Evolutionary conservation across 768 basidiomycete species (phyloP), one percentile per base, ranked within the genome.

Genomic region (Termitomyces sp.): DNA sequence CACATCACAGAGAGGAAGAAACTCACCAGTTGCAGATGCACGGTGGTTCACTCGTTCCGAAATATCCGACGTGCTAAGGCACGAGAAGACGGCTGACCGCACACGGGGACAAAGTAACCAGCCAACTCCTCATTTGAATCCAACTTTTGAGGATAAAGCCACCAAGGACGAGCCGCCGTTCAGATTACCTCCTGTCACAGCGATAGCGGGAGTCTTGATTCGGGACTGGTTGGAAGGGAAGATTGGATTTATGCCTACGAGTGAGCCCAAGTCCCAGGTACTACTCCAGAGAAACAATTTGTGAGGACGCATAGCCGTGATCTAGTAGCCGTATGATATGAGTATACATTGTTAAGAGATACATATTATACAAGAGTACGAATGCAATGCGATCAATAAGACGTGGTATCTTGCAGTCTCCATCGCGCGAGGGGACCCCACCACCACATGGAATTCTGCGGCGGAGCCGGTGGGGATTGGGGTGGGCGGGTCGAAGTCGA

Each of bases 191-290:
- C 87, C 91, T 7, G 67, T 69, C 2, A 88, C 83, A 26, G 89
- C 92, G 8, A 88, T 95, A 57, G 93, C 89, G 0, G 94, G 94
- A n/a, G 84, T 90, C 33, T 71, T 96, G 67, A 89, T 96, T 65
- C 76, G 82, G 51, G 83, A 93, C 56, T 95, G 94, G 94, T 88
- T 79, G 5, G 82, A 86, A 43, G 79, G 83, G 35, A 85, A 77
- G 68, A 77, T 83, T 43, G 66, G 69, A 32, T 79, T 79, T 60
- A 61, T 70, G 1, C 55, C 54, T 23, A 33, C 58, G 13, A 55
- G 59, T 60, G 54, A 65, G 56, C 52, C 49, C 50, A 53, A 47
- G 18, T 46, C 56, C n/a, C 49, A 59, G 23, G 14, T 26, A 14
- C 54, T 20, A 18, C 50, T 55, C 28, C 56, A 56, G 28, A 61